phyloP scores from a whole-genome alignment of 306 rosid genomes.

The Lagenaria siceraria region DNA sequence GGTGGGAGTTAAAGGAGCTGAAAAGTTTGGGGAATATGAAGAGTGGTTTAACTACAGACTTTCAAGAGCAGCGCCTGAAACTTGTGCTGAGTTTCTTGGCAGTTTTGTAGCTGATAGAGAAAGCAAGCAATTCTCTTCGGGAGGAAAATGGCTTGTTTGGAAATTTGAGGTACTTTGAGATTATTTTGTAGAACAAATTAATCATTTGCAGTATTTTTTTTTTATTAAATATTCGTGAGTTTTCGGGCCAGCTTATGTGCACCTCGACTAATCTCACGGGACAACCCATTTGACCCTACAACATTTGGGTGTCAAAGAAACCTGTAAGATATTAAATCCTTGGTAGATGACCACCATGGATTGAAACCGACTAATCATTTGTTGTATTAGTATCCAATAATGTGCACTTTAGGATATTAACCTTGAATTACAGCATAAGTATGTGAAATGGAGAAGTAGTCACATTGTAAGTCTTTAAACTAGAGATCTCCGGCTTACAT shows the following conservation, averaged over 20 bases:
- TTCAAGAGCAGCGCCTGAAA: conserved; percentile 96
- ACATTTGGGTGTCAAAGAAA: too few relatives aligned
- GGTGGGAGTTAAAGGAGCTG: conserved; percentile 62
- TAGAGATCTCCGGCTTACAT: not conserved
- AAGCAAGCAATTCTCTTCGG: conserved; percentile 50
- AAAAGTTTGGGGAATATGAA: conserved; percentile 68
- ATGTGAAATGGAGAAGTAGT: not conserved
- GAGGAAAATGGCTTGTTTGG: conserved; percentile 99
- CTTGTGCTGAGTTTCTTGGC: conserved; percentile 90
- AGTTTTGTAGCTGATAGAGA: conserved; percentile 72
- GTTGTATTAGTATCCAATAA: not conserved
- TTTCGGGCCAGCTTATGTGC: too few relatives aligned
- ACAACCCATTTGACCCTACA: too few relatives aligned
- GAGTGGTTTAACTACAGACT: conserved; percentile 94
- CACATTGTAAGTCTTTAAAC: not conserved
- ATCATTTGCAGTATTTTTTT: not conserved
- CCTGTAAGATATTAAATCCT: too few relatives aligned
- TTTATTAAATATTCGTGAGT: too few relatives aligned
- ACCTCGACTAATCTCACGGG: too few relatives aligned
- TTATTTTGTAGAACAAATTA: not conserved
- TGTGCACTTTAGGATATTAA: not conserved
- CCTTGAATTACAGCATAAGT: not conserved
- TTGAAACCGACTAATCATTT: too few relatives aligned
- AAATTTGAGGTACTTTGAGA: conserved; percentile 73
- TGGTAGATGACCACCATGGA: too few relatives aligned